Evolutionary conservation across 2,329 filamentous ascomycete species (phyloP).

Genomic region (Aspergillus fructus): DNA sequence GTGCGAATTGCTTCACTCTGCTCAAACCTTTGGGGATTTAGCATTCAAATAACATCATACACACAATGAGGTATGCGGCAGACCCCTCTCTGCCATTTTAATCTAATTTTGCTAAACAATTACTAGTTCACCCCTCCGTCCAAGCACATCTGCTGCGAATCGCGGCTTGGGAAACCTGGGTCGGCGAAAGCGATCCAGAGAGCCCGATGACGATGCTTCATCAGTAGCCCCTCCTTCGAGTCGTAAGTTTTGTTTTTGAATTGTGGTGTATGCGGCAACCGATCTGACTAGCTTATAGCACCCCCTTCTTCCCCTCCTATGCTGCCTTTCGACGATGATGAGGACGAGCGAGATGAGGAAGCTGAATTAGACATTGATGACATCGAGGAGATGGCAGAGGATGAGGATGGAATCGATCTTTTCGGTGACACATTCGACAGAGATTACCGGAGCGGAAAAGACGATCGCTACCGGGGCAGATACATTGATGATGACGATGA

Average conservation of each 20-base stretch:
- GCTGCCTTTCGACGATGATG: conserved; percentile 49
- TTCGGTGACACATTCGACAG: conserved; percentile 67
- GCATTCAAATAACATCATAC: conserved; percentile 12
- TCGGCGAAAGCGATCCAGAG: conserved; percentile 63
- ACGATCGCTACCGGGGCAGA: conserved; percentile 55
- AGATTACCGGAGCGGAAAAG: conserved; percentile 53
- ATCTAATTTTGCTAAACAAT: not conserved
- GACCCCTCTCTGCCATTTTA: not conserved
- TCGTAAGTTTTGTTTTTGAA: conserved; percentile 48
- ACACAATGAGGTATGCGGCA: conserved; percentile 33
- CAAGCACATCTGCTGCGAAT: conserved; percentile 80
- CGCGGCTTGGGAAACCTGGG: conserved; percentile 60
- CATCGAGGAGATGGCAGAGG: conserved; percentile 67
- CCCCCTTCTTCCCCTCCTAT: conserved; percentile 63
- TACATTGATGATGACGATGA: conserved; percentile 66
- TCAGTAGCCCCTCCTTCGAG: conserved; percentile 63
- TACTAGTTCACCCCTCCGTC: conserved; percentile 74
- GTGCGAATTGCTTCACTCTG: conserved; percentile 10
- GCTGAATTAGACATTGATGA: conserved; percentile 66
- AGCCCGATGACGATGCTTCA: conserved; percentile 62
- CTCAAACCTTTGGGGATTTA: conserved; percentile 5
- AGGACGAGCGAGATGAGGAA: conserved; percentile 50
- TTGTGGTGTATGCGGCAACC: not conserved
- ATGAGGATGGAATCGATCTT: conserved; percentile 68
- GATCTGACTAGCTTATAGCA: conserved; percentile 25